These are phyloP conservation scores for Notholithocarpus densiflorus DNA, from an alignment of 306 rosid species.

Conservation along the genomic window DNA sequence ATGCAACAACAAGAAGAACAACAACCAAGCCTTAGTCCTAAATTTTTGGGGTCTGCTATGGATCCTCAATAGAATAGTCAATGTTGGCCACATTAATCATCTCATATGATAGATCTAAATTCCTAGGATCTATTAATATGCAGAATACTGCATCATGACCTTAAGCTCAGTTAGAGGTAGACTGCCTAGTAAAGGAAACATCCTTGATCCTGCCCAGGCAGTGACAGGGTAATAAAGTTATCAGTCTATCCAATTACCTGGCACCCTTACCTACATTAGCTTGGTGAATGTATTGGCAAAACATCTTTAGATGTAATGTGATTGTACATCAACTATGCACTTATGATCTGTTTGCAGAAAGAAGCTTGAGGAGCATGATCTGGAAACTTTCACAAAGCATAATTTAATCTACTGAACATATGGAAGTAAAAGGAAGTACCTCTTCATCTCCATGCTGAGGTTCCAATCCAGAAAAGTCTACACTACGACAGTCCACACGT, in stretches of 20 bases:
- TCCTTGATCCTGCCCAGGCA: constrained; percentile 4
- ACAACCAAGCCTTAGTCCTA: no score
- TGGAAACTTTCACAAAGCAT: constrained; percentile 20
- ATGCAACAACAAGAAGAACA: background rate
- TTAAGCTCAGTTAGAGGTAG: background rate
- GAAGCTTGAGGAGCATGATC: constrained; percentile 24
- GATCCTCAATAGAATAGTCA: no score
- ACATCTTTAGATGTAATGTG: background rate
- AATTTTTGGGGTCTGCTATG: no score
- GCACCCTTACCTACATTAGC: constrained; percentile 12
- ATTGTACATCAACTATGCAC: constrained; percentile 1
- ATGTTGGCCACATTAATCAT: no score
- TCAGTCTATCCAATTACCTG: constrained; percentile 16
- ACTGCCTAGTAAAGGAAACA: constrained; percentile 12
- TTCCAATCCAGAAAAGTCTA: constrained; percentile 79
- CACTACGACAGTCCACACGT: constrained; percentile 82
- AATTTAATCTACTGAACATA: constrained; percentile 46
- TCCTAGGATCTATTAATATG: background rate
- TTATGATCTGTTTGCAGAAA: constrained; percentile 14
- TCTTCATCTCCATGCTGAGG: constrained; percentile 94
- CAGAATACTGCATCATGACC: constrained; percentile 2
- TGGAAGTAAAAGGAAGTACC: constrained; percentile 69
- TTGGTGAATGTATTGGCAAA: constrained; percentile 12
- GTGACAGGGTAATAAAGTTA: constrained; percentile 13
- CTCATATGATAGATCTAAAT: background rate